Base-by-base conservation (phyloP, 1,284 basidiomycete species). In the Cerrena zonata region DNA sequence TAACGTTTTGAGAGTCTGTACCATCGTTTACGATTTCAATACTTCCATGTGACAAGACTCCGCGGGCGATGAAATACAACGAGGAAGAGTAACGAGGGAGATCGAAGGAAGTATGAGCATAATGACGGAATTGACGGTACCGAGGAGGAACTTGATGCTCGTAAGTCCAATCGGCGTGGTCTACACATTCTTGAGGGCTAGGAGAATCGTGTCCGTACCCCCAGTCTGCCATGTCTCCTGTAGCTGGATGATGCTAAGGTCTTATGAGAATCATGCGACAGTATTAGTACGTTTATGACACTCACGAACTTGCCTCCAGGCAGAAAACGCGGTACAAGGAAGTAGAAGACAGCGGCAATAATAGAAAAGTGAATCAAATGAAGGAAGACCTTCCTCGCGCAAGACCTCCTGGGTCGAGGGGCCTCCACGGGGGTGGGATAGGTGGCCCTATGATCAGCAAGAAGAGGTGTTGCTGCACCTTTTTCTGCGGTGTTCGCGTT, bases 51-150 rank as follows among this genome's bases (percentile, higher is more conserved):
- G 63, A 56, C 24, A 61, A 51, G 27, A 47, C 18, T 1, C 65
- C 65, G 21, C 49, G 52, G 41, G 56, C 47, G 12, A 62, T 12
- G 48, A 67, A 58, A 50, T 64, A 60, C n/a, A 67, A 52, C 42
- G 58, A 34, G n/a, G 63, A 56, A 2, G 63, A 59, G 40, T 47
- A 36, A 2, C 62, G 30, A 1, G 65, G 64, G 10, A 65, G 60
- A 3, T 56, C 41, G 42, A 65, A 49, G 7, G 54, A 53, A 1
- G 61, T 55, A 43, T 51, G 44, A 0, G 61, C 61, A 24, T 45
- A 37, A 26, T 57, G 53, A 43, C 40, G 24, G 47, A 52, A 50
- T 44, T 48, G 34, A 27, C 38, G 27, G 24, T 26, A 5, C 19
- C 47, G 42, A 18, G 45, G 38, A 45, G 21, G 40, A 4, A 22